Conservation (phyloP, 2,329 filamentous ascomycete genomes). For the Penicillium capsulatum region DNA sequence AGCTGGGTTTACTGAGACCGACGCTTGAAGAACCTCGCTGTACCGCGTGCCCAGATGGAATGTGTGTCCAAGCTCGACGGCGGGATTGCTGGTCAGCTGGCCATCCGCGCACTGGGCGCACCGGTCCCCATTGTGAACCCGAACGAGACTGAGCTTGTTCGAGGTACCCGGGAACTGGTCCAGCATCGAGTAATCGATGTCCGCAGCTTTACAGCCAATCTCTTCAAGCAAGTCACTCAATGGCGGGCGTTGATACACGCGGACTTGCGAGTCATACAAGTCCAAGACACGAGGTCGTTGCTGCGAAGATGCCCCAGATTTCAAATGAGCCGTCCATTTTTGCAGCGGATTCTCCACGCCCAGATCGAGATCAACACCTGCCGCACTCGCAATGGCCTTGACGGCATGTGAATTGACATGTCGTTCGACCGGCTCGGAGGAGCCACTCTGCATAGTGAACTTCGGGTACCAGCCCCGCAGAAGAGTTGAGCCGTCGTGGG, state of each 20-base stretch:
- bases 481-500: constrained; percentile 59
- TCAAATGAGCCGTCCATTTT: constrained; percentile 49
- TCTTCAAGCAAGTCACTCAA: constrained; percentile 34
- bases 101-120: constrained; percentile 69
- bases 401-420: constrained; percentile 60
- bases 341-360: constrained; percentile 58
- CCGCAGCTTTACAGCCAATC: constrained; percentile 23
- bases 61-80: constrained; percentile 89
- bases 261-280: constrained; percentile 41
- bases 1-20: constrained; percentile 48
- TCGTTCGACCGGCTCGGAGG: constrained; percentile 32
- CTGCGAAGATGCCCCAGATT: constrained; percentile 20
- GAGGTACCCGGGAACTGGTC: constrained; percentile 39
- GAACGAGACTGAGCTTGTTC: constrained; percentile 58
- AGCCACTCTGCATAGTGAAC: constrained; percentile 35
- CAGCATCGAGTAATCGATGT: constrained; percentile 35
- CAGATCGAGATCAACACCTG: constrained; percentile 65
- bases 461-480: constrained; percentile 66
- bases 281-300: constrained; percentile 36
- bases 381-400: constrained; percentile 49
- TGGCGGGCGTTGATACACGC: constrained; percentile 38
- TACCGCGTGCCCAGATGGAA: constrained; percentile 92
- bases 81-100: constrained; percentile 61
- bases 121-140: constrained; percentile 61
- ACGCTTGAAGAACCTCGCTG: constrained; percentile 66